These are phyloP conservation scores for Ascocoryne sarcoides DNA, from an alignment of 2,329 filamentous ascomycete species.

Conservation along the genomic window DNA sequence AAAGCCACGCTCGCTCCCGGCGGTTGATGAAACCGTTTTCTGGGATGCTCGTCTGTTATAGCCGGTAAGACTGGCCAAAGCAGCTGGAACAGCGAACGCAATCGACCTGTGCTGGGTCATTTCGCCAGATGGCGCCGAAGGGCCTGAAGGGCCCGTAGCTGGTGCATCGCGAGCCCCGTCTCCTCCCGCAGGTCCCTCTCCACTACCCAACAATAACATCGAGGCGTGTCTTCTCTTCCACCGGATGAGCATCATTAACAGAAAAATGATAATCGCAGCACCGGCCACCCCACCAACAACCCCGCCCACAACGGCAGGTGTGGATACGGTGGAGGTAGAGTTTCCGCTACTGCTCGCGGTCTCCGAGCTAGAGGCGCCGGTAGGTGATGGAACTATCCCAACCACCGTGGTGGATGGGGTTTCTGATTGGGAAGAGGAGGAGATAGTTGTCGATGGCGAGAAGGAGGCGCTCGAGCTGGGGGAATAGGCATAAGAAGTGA, in stretches of 20 bases:
- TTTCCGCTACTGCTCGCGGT: slow-evolving; percentile 11
- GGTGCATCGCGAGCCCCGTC: slow-evolving; percentile 22
- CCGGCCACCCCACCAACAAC: slow-evolving; percentile 40
- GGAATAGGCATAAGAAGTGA: slow-evolving; percentile 4
- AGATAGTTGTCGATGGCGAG: slow-evolving; percentile 5
- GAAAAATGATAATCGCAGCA: slow-evolving; percentile 45
- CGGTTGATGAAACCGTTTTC: slow-evolving; percentile 27
- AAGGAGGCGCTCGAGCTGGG: slow-evolving; percentile 2
- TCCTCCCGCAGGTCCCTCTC: slow-evolving; percentile 29
- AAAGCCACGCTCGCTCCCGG: slow-evolving; percentile 48
- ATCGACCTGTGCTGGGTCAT: slow-evolving; percentile 41
- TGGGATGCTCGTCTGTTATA: slow-evolving; percentile 29
- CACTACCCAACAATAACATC: slow-evolving; percentile 35
- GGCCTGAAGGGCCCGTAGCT: slow-evolving; percentile 14
- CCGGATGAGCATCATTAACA: slow-evolving; percentile 41
- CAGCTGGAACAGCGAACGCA: slow-evolving; percentile 39
- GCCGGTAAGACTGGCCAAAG: slow-evolving; percentile 38
- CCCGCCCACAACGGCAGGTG: slow-evolving; percentile 24
- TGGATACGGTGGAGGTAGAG: slow-evolving; percentile 14
- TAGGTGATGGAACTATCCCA: neutral
- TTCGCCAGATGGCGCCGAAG: slow-evolving; percentile 15
- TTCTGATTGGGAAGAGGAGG: slow-evolving; percentile 3
- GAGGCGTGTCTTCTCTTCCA: slow-evolving; percentile 43
- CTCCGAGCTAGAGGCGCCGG: slow-evolving; percentile 13
- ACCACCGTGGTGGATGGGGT: neutral